A percentile compares a stretch with the other conserved stretches of the same genome.
Evolutionary conservation across 2,329 filamentous ascomycete genomes (phyloP).

Genomic region (Neonectria sp.): DNA sequence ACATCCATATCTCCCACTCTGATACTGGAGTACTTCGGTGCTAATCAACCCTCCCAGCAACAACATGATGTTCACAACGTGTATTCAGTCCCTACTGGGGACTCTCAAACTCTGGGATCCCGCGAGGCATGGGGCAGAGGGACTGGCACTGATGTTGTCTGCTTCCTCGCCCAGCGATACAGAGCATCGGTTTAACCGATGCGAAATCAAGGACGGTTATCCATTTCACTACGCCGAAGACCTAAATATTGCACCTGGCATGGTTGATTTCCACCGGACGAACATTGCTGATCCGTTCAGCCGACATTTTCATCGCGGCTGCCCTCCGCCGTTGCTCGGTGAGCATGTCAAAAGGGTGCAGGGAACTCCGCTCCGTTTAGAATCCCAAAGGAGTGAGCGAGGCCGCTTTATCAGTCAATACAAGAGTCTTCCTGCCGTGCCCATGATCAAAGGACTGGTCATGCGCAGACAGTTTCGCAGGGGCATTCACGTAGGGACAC

Average conservation of each 20-base stretch:
- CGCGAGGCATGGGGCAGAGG: slow-evolving; percentile 30
- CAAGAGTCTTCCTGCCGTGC: slow-evolving; percentile 28
- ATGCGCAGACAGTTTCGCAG: slow-evolving; percentile 35
- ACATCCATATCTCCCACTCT: slow-evolving; percentile 22
- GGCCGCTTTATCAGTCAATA: slow-evolving; percentile 26
- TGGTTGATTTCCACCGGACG: slow-evolving; percentile 22
- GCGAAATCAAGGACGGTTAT: slow-evolving; percentile 25
- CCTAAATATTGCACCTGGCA: slow-evolving; percentile 25
- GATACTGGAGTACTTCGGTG: slow-evolving; percentile 12
- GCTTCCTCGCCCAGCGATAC: slow-evolving; percentile 35
- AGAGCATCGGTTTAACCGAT: slow-evolving; percentile 31
- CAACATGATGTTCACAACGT: slow-evolving; percentile 32
- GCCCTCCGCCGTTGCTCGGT: slow-evolving; percentile 1
- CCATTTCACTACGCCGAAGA: slow-evolving; percentile 36
- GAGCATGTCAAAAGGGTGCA: slow-evolving; percentile 30
- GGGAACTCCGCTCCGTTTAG: slow-evolving; percentile 31
- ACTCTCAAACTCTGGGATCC: slow-evolving; percentile 37
- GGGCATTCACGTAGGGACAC: slow-evolving; percentile 24
- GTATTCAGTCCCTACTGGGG: slow-evolving; percentile 27
- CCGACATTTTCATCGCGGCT: slow-evolving; percentile 10
- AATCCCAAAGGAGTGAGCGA: slow-evolving; percentile 14
- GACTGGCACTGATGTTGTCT: slow-evolving; percentile 33
- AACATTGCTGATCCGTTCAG: slow-evolving; percentile 8
- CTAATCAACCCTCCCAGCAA: slow-evolving; percentile 30
- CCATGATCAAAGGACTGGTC: slow-evolving; percentile 35